Percentiles rank a stretch among this genome's conserved stretches.
Evolutionary conservation across 768 basidiomycete genomes (phyloP).

Genomic region (Mycena galericulata): DNA sequence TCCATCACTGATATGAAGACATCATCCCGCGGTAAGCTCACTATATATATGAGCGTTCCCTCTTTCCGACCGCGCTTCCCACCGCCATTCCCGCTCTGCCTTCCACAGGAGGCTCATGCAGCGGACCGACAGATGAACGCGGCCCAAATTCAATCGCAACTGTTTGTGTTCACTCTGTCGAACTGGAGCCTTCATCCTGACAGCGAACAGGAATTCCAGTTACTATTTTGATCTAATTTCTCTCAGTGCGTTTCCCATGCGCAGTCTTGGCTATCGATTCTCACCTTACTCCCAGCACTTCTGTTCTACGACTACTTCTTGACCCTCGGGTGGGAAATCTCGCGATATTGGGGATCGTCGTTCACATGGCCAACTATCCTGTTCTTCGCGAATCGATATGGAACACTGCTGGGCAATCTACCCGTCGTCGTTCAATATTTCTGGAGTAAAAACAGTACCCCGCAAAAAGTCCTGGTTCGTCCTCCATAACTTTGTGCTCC

Average conservation of each 20-base stretch:
- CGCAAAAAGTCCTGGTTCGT: constrained; percentile 2
- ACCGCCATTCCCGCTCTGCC: not conserved
- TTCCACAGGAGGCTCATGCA: not conserved
- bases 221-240: constrained; percentile 18
- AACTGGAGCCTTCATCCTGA: too few species aligned
- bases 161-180: constrained; percentile 1
- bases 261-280: not conserved
- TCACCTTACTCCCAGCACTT: not conserved
- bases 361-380: constrained; percentile 8
- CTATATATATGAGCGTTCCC: too few species aligned
- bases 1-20: too few species aligned
- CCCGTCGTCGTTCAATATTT: constrained; percentile 29
- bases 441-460: constrained; percentile 1
- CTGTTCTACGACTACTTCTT: constrained; percentile 32
- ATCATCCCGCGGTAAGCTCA: too few species aligned
- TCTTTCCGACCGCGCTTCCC: too few species aligned
- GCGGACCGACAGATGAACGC: constrained; percentile 8
- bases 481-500: too few species aligned
- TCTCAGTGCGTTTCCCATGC: not conserved
- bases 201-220: constrained; percentile 9
- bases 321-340: constrained; percentile 23
- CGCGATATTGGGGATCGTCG: constrained; percentile 22
- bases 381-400: constrained; percentile 30
- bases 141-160: constrained; percentile 14
- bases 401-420: constrained; percentile 9